phyloP scores from a whole-genome alignment of 495 filamentous ascomycete species.

The Parachaetomium inaequale region DNA sequence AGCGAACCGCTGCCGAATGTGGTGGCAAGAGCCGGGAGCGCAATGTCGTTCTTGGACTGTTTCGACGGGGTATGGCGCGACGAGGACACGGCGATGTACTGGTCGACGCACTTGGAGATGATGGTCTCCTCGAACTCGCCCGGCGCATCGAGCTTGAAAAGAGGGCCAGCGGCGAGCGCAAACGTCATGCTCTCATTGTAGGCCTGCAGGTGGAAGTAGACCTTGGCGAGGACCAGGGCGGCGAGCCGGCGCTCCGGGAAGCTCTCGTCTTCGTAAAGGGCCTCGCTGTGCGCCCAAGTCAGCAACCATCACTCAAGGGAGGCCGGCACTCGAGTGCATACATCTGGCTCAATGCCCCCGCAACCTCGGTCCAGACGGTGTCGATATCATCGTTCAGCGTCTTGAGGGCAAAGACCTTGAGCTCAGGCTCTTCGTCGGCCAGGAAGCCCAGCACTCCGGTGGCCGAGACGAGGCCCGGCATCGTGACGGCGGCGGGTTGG shows the following conservation, averaged over 20 bases:
- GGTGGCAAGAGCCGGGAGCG: slow-evolving; percentile 66
- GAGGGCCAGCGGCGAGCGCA: slow-evolving; percentile 88
- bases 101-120: slow-evolving; percentile 95
- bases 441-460: slow-evolving; percentile 94
- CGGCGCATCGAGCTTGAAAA: slow-evolving; percentile 86
- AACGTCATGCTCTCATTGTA: slow-evolving; percentile 99
- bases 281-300: slow-evolving; percentile 61
- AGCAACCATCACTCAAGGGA: slow-evolving; percentile 10
- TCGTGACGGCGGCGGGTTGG: slow-evolving; percentile 39
- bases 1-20: slow-evolving; percentile 65
- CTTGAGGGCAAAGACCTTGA: slow-evolving; percentile 90
- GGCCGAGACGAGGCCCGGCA: slow-evolving; percentile 93
- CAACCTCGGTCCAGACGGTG: slow-evolving; percentile 94
- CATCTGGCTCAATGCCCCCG: slow-evolving; percentile 88
- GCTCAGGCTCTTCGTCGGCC: slow-evolving; percentile 85
- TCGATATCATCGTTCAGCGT: slow-evolving; percentile 94
- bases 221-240: slow-evolving; percentile 90
- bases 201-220: slow-evolving; percentile 97
- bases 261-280: slow-evolving; percentile 90
- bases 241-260: slow-evolving; percentile 94
- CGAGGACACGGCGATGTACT: slow-evolving; percentile 85
- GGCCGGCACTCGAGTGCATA: slow-evolving; percentile 46
- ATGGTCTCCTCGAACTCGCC: slow-evolving; percentile 99
- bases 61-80: slow-evolving; percentile 57
- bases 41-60: slow-evolving; percentile 44